Base-by-base conservation (phyloP, 129 eudicot species). In the Gnaphalium uliginosum region DNA sequence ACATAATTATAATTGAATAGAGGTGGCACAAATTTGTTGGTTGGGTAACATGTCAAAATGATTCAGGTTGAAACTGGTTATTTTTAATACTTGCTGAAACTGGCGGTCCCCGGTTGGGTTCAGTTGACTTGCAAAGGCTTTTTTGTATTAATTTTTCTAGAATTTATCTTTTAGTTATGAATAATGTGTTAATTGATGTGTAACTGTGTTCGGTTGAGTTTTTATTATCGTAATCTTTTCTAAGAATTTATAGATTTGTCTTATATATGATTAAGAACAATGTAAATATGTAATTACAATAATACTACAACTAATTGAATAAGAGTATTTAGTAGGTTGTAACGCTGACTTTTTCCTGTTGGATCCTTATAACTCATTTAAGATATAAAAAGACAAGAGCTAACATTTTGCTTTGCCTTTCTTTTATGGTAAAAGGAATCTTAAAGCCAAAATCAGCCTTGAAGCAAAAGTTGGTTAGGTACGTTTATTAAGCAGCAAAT, bases 401-500 rank as follows among this genome's bases (percentile, higher is more conserved):
- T 84, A 37, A 79, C 61, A 18, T 56, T 71, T 81, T 2, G n/a
- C 48, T 81, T n/a, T 71, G 18, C 15, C 59, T 43, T 78, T 5
- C 35, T 83, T 67, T 82, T 13, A 15, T 46, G 21, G 60, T 6
- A 54, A 68, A 68, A 93, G 99, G 92, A 70, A 60, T 76, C 18
- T 77, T 76, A 9, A 94, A 83, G 84, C 81, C 84, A 29, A 86
- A 83, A 82, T 82, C 82, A 79, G 85, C 81, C 9, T 29, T 71
- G 68, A 88, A 91, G 81, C 93, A 80, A 68, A 91, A 81, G 86
- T 59, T 83, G 81, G 79, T 91, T 30, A 91, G 99, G 99, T 94
- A 89, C 71, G 54, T 43, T 43, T 43, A 77, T 77, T 72, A 71
- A 66, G 74, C 60, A 19, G 19, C 63, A 71, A 33, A 9, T 24